These are phyloP conservation scores for Zostera marina DNA, from an alignment of 116 monocot species.

Conservation along the genomic window DNA sequence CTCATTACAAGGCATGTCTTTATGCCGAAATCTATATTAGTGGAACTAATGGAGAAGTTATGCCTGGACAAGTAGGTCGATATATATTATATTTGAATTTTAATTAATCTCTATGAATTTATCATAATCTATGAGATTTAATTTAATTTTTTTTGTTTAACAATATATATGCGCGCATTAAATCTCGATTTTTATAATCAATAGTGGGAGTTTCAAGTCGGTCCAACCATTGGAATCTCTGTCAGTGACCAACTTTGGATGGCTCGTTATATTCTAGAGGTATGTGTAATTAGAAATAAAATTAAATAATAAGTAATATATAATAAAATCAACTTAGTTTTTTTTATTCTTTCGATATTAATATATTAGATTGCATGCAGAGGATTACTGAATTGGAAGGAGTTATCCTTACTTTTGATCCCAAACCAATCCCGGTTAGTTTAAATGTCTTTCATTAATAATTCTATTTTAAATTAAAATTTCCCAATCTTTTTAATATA, in stretches of 20 bases:
- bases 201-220: constrained; percentile 97
- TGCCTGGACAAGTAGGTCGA: constrained; percentile 89
- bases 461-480: no score
- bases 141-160: no score
- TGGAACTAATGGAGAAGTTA: constrained; percentile 77
- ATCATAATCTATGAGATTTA: no score
- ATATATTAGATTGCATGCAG: no score
- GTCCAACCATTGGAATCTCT: constrained; percentile 85
- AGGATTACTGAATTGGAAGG: constrained; percentile 90
- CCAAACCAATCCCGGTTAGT: constrained; percentile 82
- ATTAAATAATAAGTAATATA: no score
- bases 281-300: no score
- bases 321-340: no score
- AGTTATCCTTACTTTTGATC: constrained; percentile 70
- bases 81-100: no score
- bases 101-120: no score
- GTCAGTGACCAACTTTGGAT: constrained; percentile 85
- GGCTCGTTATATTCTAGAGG: constrained; percentile 89
- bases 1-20: constrained; percentile 80
- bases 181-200: no score
- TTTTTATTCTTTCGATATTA: no score
- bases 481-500: not conserved
- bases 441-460: not conserved
- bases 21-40: constrained; percentile 71
- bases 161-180: no score